Base-by-base conservation (phyloP, 441 rosid genomes). In the Erodium chrysanthum region DNA sequence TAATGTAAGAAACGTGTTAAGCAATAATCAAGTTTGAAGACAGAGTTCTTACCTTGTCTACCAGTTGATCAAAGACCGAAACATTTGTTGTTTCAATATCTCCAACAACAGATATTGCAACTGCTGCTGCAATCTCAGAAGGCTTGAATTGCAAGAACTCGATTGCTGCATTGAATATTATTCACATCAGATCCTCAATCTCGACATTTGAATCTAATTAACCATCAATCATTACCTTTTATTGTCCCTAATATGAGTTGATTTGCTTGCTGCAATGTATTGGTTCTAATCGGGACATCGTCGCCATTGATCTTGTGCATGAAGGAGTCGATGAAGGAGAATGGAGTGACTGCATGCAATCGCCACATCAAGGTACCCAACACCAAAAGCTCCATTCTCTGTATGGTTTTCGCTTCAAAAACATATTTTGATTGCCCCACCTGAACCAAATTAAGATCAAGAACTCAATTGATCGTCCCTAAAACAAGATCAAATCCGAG, bases 121-220 rank as follows among this genome's bases (percentile, higher is more conserved):
- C 91, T 21, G 91, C 94, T 22, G 91, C 94, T 78, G 94, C 91
- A 40, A 88, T 72, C 73, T 84, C 94, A 37, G 91, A 88, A 63
- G 94, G 85, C 85, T 80, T 86, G 79, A 82, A 88, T 76, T 83
- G 89, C 83, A 86, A 77, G 70, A 86, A 81, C 73, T 88, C 84
- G 73, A 82, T 78, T 70, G 80, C 94, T 88, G 88, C 84, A 79
- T 73, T 76, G 27, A 82, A 69, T 74, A 69, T 42, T 78, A 63
- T 74, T 66, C 42, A 31, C 48, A 75, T 75, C 70, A 80, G 72
- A 46, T 15, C 52, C 64, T 31, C 50, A 40, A 12, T 6, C 74
- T 70, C 66, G 73, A 25, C 22, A 59, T 61, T 46, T 46, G 37
- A 46, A 46, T 12, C 15, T 12, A n/a, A 46, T 4, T 46, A 46